These are phyloP conservation scores for Calonectria honghensis DNA, from an alignment of 2,329 filamentous ascomycete genomes.

Conservation along the genomic window DNA sequence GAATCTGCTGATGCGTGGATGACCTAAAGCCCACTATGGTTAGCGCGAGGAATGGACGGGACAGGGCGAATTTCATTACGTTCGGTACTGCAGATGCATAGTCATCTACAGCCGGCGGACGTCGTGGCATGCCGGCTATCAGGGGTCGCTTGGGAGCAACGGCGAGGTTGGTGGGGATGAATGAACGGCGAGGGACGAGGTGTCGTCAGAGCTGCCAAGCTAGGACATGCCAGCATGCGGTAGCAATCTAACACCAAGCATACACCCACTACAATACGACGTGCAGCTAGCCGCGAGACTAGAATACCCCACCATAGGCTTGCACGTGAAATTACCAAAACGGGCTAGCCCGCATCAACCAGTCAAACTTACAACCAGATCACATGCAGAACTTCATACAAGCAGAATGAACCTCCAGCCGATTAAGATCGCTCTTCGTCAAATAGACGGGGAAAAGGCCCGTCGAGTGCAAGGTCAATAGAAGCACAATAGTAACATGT, in stretches of 20 bases:
- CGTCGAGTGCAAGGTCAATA: background rate
- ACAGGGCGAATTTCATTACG: slow-evolving; percentile 56
- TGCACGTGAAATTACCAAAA: slow-evolving; percentile 4
- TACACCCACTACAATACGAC: background rate
- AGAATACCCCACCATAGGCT: slow-evolving; percentile 10
- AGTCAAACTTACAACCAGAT: background rate
- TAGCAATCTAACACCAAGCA: background rate
- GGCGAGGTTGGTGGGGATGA: slow-evolving; percentile 39
- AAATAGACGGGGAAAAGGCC: background rate
- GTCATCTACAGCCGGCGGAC: slow-evolving; percentile 67
- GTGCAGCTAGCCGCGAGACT: background rate
- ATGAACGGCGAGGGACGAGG: slow-evolving; percentile 42
- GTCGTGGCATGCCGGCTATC: slow-evolving; percentile 64
- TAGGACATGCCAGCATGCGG: background rate
- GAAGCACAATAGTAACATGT: background rate
- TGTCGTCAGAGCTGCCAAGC: slow-evolving; percentile 39
- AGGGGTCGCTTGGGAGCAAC: slow-evolving; percentile 30
- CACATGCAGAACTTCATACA: background rate
- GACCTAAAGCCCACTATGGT: slow-evolving; percentile 74
- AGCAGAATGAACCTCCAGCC: background rate
- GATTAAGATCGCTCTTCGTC: background rate
- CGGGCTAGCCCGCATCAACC: background rate
- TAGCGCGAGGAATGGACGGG: slow-evolving; percentile 35
- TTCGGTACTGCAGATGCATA: slow-evolving; percentile 68
- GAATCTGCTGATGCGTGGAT: slow-evolving; percentile 93